These are phyloP conservation scores for Phytophthora capsici DNA, from an alignment of 352 stramenopile genomes.

Conservation along the genomic window DNA sequence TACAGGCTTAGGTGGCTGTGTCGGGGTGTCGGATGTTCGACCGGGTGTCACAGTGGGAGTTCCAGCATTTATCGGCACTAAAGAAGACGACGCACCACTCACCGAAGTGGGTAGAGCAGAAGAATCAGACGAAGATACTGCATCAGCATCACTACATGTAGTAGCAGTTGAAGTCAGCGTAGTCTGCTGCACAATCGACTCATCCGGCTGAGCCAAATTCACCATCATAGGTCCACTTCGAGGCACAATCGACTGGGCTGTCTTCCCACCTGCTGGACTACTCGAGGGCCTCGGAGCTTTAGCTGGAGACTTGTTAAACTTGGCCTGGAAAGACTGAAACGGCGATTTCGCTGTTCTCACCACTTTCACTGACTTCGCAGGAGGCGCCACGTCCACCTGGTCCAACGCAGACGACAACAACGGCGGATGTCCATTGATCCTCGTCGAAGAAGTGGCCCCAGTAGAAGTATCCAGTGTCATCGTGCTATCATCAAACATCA, in stretches of 20 bases:
- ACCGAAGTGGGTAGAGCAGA: not conserved
- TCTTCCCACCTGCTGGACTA: conserved; percentile 11
- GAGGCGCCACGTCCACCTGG: conserved; percentile 48
- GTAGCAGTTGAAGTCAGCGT: not conserved
- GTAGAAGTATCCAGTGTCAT: not conserved
- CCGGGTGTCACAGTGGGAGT: not conserved
- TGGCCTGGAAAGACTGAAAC: conserved; percentile 85
- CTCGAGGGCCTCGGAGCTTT: conserved; percentile 12
- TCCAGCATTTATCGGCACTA: not conserved
- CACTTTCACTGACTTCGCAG: conserved; percentile 25
- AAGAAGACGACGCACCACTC: conserved; percentile 2
- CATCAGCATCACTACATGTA: not conserved
- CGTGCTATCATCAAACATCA: conserved; percentile 37
- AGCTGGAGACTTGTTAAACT: conserved; percentile 47
- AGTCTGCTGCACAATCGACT: not conserved
- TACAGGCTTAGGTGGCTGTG: conserved; percentile 47
- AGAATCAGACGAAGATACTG: not conserved
- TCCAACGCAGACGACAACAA: conserved; percentile 45
- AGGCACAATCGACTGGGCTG: conserved; percentile 10
- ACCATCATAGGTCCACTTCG: conserved; percentile 43
- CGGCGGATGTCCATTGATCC: conserved; percentile 30
- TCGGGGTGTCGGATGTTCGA: conserved; percentile 9
- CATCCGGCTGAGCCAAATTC: conserved; percentile 32
- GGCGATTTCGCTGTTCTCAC: conserved; percentile 61
- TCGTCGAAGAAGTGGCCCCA: conserved; percentile 1